These are phyloP conservation scores for Zygoascus flipseniorum DNA, from an alignment of 805 yeast genomes.

Conservation along the genomic window DNA sequence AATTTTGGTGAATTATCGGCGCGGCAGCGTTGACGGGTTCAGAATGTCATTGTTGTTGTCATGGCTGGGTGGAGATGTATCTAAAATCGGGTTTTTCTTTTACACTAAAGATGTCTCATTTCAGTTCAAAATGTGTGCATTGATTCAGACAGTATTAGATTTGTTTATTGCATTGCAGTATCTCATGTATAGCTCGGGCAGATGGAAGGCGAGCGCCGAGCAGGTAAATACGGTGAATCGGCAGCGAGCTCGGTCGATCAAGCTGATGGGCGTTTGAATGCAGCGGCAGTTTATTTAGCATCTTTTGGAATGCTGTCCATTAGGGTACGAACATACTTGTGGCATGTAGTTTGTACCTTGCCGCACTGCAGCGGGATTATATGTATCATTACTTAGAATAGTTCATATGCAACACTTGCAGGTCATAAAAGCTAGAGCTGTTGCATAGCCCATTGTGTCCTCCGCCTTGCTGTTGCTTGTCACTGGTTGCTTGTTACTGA, in stretches of 20 bases:
- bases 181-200: constrained; percentile 17
- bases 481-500: no score
- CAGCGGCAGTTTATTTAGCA: not conserved
- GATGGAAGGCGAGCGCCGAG: constrained; percentile 12
- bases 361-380: no score
- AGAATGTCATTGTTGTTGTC: constrained; percentile 64
- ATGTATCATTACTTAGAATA: no score
- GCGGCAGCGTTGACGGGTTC: constrained; percentile 70
- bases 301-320: no score
- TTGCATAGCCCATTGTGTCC: no score
- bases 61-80: constrained; percentile 85
- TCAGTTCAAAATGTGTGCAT: constrained; percentile 22
- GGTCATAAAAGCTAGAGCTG: no score
- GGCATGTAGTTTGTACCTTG: no score
- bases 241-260: constrained; percentile 18
- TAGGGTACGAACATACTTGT: no score
- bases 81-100: constrained; percentile 36
- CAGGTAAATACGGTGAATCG: constrained; percentile 10
- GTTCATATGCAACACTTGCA: no score
- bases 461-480: no score
- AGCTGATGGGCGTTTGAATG: constrained; percentile 10
- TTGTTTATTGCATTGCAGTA: constrained; percentile 21
- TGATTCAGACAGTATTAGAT: constrained; percentile 19
- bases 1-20: constrained; percentile 70
- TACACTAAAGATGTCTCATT: constrained; percentile 13